Evolutionary conservation across 768 basidiomycete species (phyloP), one percentile per base, ranked within the genome.

Genomic region (Leccinum olivaceopallidum): DNA sequence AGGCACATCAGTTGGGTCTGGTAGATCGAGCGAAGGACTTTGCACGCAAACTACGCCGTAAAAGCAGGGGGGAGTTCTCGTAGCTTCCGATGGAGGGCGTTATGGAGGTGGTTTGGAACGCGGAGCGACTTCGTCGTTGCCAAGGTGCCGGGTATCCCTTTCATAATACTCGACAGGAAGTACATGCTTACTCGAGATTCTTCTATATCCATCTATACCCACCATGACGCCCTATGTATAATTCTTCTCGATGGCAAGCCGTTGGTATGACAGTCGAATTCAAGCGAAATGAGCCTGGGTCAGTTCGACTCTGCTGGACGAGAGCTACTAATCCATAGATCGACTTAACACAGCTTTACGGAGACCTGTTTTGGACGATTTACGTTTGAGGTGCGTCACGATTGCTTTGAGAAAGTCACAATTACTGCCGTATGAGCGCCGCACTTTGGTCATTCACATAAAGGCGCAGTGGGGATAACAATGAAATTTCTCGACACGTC

Each of bases 31-130:
- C 79, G 20, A 81, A 73, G 63, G 70, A 65, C 14, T 75, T 82
- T 52, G 77, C 78, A n/a, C 74, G 75, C 56, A 82, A 76, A 63
- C 70, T 83, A 56, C 74, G 77, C 62, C 77, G 74, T 66, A 83
- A 77, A 65, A 73, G 73, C 60, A 75, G 62, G 56, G 30, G 52
- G 39, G 61, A 64, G 14, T 61, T 53, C 34, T 52, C 49, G 5
- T 62, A 63, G 61, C 39, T 57, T 24, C 52, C 37, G 48, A 55
- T 20, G 54, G 58, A 14, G 54, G 68, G 60, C 6, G 61, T 62
- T 71, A 72, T 57, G 34, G 66, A 59, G 70, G 67, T 54, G 54
- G 61, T 52, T 54, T 34, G 37, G 54, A 51, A 60, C n/a, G 36
- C 51, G 32, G 52, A 36, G 50, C 60, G 53, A 60, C 57, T 65